These are phyloP conservation scores for Alternaria infectoria DNA, from an alignment of 2,329 filamentous ascomycete genomes.

Conservation along the genomic window DNA sequence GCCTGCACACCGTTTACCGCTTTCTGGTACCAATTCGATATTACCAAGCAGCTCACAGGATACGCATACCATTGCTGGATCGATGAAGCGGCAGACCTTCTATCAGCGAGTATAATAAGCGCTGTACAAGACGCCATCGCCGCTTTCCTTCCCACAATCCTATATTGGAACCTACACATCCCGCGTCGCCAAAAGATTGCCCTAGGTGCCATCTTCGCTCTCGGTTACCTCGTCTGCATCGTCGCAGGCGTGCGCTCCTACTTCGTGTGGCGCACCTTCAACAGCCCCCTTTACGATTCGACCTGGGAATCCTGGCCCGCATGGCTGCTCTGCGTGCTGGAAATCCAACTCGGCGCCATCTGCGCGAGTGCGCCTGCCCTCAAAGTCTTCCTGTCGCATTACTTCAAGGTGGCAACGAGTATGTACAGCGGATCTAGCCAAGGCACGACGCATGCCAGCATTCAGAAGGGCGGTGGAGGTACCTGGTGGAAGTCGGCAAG, in stretches of 20 bases:
- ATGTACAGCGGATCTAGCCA: neutral
- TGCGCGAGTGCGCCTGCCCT: constrained; percentile 24
- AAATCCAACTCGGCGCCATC: constrained; percentile 24
- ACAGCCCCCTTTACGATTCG: constrained; percentile 19
- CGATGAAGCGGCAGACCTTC: constrained; percentile 22
- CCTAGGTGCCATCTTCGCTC: constrained; percentile 23
- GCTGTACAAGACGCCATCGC: constrained; percentile 25
- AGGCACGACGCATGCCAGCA: neutral
- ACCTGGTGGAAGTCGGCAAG: neutral
- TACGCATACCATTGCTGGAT: constrained; percentile 19
- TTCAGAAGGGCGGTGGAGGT: neutral
- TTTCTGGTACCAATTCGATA: constrained; percentile 25
- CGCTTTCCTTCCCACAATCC: constrained; percentile 19
- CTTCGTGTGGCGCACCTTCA: constrained; percentile 16
- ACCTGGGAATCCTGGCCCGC: constrained; percentile 22
- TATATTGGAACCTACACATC: constrained; percentile 31
- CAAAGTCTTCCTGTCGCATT: constrained; percentile 23
- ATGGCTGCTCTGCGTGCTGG: constrained; percentile 19
- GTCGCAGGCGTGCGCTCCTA: constrained; percentile 16
- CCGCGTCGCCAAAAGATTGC: constrained; percentile 23
- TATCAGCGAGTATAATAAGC: constrained; percentile 18
- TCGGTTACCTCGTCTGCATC: constrained; percentile 17
- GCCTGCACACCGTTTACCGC: constrained; percentile 18
- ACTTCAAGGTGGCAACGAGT: neutral
- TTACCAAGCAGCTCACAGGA: neutral